Conservation (phyloP, 345 rosid genomes). For the Atalantia buxifolia region DNA sequence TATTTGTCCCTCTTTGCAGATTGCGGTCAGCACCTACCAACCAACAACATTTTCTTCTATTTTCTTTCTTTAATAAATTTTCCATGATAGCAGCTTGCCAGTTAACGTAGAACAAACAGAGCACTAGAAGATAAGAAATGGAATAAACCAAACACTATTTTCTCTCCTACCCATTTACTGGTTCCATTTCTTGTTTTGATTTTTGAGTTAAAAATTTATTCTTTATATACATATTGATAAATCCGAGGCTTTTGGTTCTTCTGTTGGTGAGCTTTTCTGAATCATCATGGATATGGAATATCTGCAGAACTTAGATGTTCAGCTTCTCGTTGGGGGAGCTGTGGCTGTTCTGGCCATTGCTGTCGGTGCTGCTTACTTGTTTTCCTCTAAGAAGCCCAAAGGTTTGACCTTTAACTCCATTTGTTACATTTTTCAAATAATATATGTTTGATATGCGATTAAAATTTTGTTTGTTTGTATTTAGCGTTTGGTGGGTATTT, state of each 20-base stretch:
- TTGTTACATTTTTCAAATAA: background rate
- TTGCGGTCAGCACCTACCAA: background rate
- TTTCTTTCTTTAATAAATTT: background rate
- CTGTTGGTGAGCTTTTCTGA: background rate
- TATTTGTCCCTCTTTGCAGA: background rate
- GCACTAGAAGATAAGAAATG: background rate
- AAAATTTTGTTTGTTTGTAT: background rate
- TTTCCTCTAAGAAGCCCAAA: slow-evolving; percentile 64
- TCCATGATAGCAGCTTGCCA: background rate
- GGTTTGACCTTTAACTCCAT: slow-evolving; percentile 39
- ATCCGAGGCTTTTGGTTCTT: background rate
- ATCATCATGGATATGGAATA: slow-evolving; percentile 53
- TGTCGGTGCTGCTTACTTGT: slow-evolving; percentile 54
- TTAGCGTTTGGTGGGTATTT: background rate
- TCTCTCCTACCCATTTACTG: background rate
- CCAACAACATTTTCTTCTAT: background rate
- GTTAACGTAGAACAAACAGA: background rate
- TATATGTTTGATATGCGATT: background rate
- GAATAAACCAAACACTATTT: background rate
- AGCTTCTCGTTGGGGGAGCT: slow-evolving; percentile 66
- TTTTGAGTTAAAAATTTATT: background rate
- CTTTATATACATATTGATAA: background rate
- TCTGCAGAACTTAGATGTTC: slow-evolving; percentile 60
- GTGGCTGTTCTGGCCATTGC: slow-evolving; percentile 69
- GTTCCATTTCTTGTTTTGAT: background rate